Conservation (phyloP, 177 flowering plant genomes). For the Vitis hybrid region DNA sequence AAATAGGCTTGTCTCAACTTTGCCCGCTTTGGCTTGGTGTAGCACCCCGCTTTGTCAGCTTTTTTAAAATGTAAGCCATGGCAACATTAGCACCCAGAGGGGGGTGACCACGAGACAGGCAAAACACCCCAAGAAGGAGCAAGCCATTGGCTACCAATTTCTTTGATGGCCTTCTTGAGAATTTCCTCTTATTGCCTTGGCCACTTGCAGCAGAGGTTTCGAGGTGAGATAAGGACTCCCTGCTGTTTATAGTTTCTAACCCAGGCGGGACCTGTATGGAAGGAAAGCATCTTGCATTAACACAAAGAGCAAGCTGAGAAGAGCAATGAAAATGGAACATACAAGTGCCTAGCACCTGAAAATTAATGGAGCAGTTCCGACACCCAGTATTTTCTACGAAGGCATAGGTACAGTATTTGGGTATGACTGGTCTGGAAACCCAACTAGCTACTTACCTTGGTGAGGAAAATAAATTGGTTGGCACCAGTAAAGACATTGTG, state of each 20-base stretch:
- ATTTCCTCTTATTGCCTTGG: conserved; percentile 29
- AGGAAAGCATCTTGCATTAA: not conserved
- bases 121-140: conserved; percentile 72
- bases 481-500: no score
- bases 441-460: no score
- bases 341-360: no score
- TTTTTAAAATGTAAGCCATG: conserved; percentile 68
- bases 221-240: not conserved
- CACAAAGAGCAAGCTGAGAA: not conserved
- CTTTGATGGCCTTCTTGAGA: conserved; percentile 50
- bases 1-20: conserved; percentile 10
- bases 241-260: conserved; percentile 27
- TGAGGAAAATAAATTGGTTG: no score
- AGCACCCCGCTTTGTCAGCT: conserved; percentile 51
- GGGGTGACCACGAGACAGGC: conserved; percentile 69
- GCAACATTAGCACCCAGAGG: conserved; percentile 74
- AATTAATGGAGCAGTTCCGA: no score
- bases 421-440: no score
- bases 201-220: conserved; percentile 11
- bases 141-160: conserved; percentile 71
- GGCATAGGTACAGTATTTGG: no score
- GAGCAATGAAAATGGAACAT: not conserved
- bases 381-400: no score
- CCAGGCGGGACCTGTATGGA: conserved; percentile 55
- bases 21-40: conserved; percentile 28